Percentiles rank a stretch among this genome's conserved stretches.
These are phyloP conservation scores for Stachybotrys chlorohalonatus DNA, from an alignment of 2,329 filamentous ascomycete species.

Conservation along the genomic window DNA sequence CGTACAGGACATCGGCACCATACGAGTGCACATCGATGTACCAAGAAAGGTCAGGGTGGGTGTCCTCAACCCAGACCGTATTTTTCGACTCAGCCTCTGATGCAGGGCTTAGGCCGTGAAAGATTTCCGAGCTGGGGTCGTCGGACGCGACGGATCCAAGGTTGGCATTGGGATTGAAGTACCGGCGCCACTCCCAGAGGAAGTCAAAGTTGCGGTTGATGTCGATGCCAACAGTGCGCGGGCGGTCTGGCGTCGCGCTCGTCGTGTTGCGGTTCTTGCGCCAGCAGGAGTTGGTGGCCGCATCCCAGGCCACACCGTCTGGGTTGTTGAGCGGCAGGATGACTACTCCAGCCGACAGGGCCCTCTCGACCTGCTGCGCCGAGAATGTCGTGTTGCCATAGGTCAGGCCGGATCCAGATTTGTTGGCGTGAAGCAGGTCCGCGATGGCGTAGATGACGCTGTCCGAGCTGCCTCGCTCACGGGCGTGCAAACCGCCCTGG, in stretches of 20 bases:
- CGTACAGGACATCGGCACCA: constrained; percentile 43
- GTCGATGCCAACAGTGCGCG: constrained; percentile 34
- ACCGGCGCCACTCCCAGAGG: constrained; percentile 41
- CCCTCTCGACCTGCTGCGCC: constrained; percentile 39
- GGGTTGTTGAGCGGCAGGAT: constrained; percentile 43
- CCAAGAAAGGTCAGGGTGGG: constrained; percentile 41
- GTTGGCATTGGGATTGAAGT: constrained; percentile 30
- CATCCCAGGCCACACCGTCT: constrained; percentile 43
- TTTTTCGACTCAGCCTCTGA: constrained; percentile 49
- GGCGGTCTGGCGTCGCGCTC: constrained; percentile 19
- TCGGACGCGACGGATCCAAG: constrained; percentile 25
- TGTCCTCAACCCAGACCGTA: constrained; percentile 42
- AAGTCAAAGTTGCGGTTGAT: constrained; percentile 51
- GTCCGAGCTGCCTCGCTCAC: constrained; percentile 48
- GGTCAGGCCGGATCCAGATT: constrained; percentile 35
- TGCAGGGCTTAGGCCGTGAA: constrained; percentile 38
- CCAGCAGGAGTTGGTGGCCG: constrained; percentile 40
- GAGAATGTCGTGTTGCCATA: constrained; percentile 45
- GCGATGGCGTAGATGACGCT: constrained; percentile 48
- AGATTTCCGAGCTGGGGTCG: constrained; percentile 34
- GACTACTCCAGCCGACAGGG: constrained; percentile 43
- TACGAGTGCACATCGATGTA: constrained; percentile 51
- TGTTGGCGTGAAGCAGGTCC: constrained; percentile 45
- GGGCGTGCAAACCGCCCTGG: constrained; percentile 45
- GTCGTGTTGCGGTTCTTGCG: constrained; percentile 45